Base-by-base conservation (phyloP, 768 basidiomycete species). In the Trametes elegans region DNA sequence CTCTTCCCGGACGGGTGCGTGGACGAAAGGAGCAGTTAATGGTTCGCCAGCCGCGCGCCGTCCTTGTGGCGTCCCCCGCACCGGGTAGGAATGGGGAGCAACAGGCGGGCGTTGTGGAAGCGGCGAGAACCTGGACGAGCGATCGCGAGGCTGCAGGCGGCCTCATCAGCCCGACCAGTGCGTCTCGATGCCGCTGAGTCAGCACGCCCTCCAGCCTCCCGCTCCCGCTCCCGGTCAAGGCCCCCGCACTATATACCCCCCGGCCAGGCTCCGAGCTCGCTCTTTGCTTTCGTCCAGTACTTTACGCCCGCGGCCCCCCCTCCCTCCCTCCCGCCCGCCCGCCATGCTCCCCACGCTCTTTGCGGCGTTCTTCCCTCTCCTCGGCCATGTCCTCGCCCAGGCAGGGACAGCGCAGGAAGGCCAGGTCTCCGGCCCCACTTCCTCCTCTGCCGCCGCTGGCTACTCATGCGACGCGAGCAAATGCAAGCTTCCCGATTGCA, bases 401-500 rank as follows among this genome's bases (percentile, higher is more conserved):
- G 59, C n/a, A n/a, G n/a, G n/a, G n/a, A n/a, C n/a, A n/a, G n/a
- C n/a, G n/a, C n/a, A 56, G 32, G 51, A 59, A 10, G 59, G 55
- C 40, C 26, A 35, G 23, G 72, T 87, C n/a, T 62, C 64, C 38
- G 83, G 83, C 4, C 77, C 84, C 5, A 79, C 79, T 7, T 74
- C 73, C 27, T 81, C 79, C 48, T 34, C 77, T 8, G 67, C 65
- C 5, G 82, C 86, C 27, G 82, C 85, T 0, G 83, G 82, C 8
- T 90, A 92, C 68, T 82, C 80, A 7, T 91, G 89, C 66, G 85
- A 90, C 62, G 28, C 85, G 0, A 69, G 69, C 10, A 71, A 75
- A 56, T 92, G 89, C 72, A 73, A 81, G 71, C 75, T 90, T 5
- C 89, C 89, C 0, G 70, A 74, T 47, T 92, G 89, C 66, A 77